Percentiles rank a stretch among this genome's conserved stretches.
Evolutionary conservation across 768 basidiomycete genomes (phyloP).

Genomic region (Filobasidium wieringae): DNA sequence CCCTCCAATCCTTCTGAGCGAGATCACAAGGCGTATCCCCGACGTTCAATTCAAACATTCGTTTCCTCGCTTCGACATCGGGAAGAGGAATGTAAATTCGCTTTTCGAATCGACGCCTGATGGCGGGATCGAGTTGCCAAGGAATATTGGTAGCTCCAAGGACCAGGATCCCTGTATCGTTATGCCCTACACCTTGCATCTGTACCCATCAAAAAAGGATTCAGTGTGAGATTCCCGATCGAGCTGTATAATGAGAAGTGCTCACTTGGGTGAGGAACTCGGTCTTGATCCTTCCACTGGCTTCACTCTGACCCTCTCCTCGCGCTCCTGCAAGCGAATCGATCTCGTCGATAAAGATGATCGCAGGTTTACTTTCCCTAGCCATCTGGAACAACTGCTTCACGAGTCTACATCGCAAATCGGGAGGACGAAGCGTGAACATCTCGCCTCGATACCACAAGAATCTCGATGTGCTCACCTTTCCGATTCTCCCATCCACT

Average conservation of each 20-base stretch:
- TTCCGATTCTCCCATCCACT: constrained; percentile 99
- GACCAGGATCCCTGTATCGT: constrained; percentile 89
- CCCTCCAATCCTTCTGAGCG: constrained; percentile 60
- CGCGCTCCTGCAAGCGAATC: constrained; percentile 90
- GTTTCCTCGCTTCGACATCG: constrained; percentile 75
- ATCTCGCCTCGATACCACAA: not conserved
- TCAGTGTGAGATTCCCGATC: constrained; percentile 7
- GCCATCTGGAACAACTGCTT: constrained; percentile 95
- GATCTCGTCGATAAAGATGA: constrained; percentile 98
- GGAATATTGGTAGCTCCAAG: constrained; percentile 97
- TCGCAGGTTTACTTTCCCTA: constrained; percentile 86
- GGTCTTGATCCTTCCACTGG: constrained; percentile 92
- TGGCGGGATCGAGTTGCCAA: constrained; percentile 93
- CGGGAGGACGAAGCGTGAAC: not conserved
- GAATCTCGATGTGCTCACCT: constrained; percentile 46
- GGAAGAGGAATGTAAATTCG: constrained; percentile 97
- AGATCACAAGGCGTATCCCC: constrained; percentile 84
- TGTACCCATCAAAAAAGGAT: constrained; percentile 56
- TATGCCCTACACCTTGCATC: constrained; percentile 98
- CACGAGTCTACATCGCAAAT: constrained; percentile 53
- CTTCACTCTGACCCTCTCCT: constrained; percentile 94
- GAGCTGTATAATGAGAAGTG: constrained; percentile 2
- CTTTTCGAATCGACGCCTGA: constrained; percentile 96
- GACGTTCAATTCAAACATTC: constrained; percentile 95
- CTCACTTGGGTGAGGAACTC: constrained; percentile 48